Evolutionary conservation across 2,329 filamentous ascomycete species (phyloP).

Genomic region (Ophioceras dolichostomum): DNA sequence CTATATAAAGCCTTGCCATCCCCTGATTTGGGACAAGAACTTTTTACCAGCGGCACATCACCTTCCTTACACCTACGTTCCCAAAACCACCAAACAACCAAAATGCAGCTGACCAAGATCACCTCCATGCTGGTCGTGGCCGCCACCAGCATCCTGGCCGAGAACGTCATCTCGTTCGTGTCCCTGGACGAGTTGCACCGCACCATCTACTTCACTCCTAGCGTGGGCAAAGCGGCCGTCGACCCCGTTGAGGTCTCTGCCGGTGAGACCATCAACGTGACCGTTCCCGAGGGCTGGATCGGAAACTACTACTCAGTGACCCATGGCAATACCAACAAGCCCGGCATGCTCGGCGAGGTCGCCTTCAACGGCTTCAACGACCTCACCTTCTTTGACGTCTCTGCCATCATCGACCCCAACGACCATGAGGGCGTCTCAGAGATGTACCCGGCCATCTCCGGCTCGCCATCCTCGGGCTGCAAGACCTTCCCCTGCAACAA

Average conservation of each 20-base stretch:
- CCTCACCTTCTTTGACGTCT: constrained; percentile 29
- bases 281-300: constrained; percentile 14
- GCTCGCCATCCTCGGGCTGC: constrained; percentile 24
- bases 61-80: background rate
- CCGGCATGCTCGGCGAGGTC: constrained; percentile 25
- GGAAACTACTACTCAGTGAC: constrained; percentile 23
- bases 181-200: constrained; percentile 40
- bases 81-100: constrained; percentile 17
- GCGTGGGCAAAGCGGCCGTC: constrained; percentile 21
- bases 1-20: too few species aligned
- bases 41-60: too few species aligned
- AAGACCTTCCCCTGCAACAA: constrained; percentile 25
- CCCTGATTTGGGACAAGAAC: too few species aligned
- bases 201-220: constrained; percentile 38
- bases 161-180: constrained; percentile 42
- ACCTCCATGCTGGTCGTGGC: constrained; percentile 27
- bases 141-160: constrained; percentile 28
- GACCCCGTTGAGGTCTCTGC: constrained; percentile 25
- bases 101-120: constrained; percentile 41
- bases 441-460: constrained; percentile 19
- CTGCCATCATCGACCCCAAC: constrained; percentile 28
- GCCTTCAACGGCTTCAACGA: constrained; percentile 21
- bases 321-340: constrained; percentile 15
- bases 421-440: constrained; percentile 25
- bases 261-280: constrained; percentile 24